Evolutionary conservation across 2,329 filamentous ascomycete species (phyloP), one percentile per base, ranked within the genome.

Genomic region (Rhynchosporium secalis): DNA sequence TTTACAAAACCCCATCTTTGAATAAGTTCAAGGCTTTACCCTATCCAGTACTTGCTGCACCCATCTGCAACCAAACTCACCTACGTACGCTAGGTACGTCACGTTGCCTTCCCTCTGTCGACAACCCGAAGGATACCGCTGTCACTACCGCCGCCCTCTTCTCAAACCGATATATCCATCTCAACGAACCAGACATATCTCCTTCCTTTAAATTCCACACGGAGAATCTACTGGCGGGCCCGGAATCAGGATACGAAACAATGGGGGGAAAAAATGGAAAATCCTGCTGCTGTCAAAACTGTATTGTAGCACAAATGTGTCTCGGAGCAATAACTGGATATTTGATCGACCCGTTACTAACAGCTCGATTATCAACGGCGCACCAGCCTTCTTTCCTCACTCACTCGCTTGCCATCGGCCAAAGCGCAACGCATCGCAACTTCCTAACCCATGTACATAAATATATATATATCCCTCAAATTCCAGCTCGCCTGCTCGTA

Each of bases 91-190:
- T 26, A 43, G 10, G 47, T 54, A 60, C 58, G 58, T 60, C 58
- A 60, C 58, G 13, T 33, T n/a, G 40, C 49, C 49, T 48, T 33
- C n/a, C 26, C 31, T 41, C 38, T 52, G 47, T 49, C 52, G 28
- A 47, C 41, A 54, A 54, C 49, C 58, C 58, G 58, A 60, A 47
- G 58, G 55, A 55, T 49, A 41, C 40, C 58, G 49, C 49, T 60
- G 41, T 55, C 49, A 55, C 29, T 52, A 15, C 40, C 9, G n/a
- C 57, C 38, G 47, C 20, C 57, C 12, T 20, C 20, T 33, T 26
- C 8, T 40, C 9, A 31, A 28, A n/a, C n/a, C 48, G 31, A 41
- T 28, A 8, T 28, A 40, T 36, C 26, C 49, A 2, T 26, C 29
- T 54, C 41, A 20, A 20, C 10, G 31, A 46, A 20, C 20, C 20